Evolutionary conservation across 805 yeast genomes (phyloP), one percentile per base, ranked within the genome.

Genomic region (Saturnispora saitoi): DNA sequence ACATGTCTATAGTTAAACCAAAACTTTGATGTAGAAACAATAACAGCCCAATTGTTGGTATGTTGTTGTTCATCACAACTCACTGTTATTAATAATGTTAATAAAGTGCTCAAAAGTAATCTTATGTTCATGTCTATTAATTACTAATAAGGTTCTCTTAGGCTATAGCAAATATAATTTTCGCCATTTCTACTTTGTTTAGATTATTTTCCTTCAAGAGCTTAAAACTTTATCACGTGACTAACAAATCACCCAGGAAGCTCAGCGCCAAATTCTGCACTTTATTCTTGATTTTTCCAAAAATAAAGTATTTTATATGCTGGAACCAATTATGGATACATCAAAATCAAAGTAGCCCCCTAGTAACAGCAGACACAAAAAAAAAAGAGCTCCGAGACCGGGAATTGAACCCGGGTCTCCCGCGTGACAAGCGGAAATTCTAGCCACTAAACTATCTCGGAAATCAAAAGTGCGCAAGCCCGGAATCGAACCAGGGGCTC

Each of bases 1-100:
- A 91, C 87, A 65, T 93, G 99, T 63, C 99, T 75, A 63, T 93
- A 93, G 66, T 93, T 93, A 74, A 93, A 93, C 99, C 99, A 93
- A 68, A 93, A 93, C 51, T 98, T 71, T 11, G 97, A 89, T 1
- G 99, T 91, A 2, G 96, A 88, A 34, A 93, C 96, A 41, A 93
- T 69, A 4, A 93, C 98, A 0, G 99, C 91, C 83, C 82, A 78
- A 61, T 78, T 78, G 59, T 78, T 78, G 30, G 81, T 78, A 57
- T 89, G 78, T 68, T 53, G 54, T 15, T 15, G 39, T 30, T 20
- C 24, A 3, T 12, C 22, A 22, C 29, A 37, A n/a, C n/a, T 22
- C 2, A 37, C 41, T 22, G 19, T 28, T n/a, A 17, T 24, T 5
- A 30, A 19, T 4, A n/a, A 14, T 2, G 19, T 32, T 11, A 22